Conservation (phyloP, 768 basidiomycete genomes). For the Leccinum truebloodii region DNA sequence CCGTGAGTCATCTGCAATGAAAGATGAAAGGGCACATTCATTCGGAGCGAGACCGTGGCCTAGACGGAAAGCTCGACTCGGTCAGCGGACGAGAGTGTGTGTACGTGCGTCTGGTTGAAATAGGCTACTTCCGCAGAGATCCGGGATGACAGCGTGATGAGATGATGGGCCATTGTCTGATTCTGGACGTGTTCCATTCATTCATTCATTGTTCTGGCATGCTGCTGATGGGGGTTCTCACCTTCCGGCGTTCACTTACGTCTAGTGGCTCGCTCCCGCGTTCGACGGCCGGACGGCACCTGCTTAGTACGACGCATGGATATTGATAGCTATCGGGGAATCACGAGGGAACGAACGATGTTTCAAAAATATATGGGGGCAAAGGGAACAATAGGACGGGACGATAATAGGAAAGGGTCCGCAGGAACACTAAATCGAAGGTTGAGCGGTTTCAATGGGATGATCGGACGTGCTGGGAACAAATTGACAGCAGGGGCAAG, state of each 20-base stretch:
- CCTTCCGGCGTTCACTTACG: conserved; percentile 33
- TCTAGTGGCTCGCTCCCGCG: conserved; percentile 35
- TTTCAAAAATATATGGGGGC: conserved; percentile 15
- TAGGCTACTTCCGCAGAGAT: not conserved
- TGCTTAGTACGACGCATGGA: conserved; percentile 15
- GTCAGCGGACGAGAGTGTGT: not conserved
- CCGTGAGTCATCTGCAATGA: not conserved
- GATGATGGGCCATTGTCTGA: conserved; percentile 16
- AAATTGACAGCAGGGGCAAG: conserved; percentile 9
- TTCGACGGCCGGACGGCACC: conserved; percentile 19
- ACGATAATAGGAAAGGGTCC: conserved; percentile 21
- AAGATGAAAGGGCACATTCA: conserved; percentile 24
- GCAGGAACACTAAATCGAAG: conserved; percentile 29
- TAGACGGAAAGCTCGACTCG: conserved; percentile 6
- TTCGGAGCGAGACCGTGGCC: conserved; percentile 13
- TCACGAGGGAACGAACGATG: conserved; percentile 14
- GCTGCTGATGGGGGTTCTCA: conserved; percentile 26
- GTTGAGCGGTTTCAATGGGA: conserved; percentile 25
- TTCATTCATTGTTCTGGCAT: conserved; percentile 28
- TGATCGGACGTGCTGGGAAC: conserved; percentile 23
- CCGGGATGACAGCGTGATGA: conserved; percentile 9
- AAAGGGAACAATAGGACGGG: conserved; percentile 3
- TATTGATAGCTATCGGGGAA: conserved; percentile 25
- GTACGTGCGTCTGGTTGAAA: not conserved
- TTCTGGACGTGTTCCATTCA: conserved; percentile 21